Evolutionary conservation across 2,329 filamentous ascomycete genomes (phyloP), one percentile per base, ranked within the genome.

Genomic region (Fusarium siculi): DNA sequence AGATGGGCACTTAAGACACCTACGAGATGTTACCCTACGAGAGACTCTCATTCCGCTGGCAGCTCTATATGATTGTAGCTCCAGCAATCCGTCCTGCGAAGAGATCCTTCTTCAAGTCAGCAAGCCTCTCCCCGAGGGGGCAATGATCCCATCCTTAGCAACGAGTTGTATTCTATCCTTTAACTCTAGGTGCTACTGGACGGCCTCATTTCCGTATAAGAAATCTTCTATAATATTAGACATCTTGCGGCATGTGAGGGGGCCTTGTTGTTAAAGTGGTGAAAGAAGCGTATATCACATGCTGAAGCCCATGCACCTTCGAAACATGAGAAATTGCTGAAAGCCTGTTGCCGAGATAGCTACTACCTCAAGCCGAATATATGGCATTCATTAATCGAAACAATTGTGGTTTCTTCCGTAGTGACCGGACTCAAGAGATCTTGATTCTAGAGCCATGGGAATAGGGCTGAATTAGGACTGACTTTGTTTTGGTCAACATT

Each of bases 151-250:
- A 19, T 50, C 11, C 30, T 19, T 10, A 23, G 16, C 47, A 34
- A 34, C 30, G 21, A 34, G n/a, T 2, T 23, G 14, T 23, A 4
- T 34, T 19, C 11, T 21, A 50, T 34, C 16, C 0, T 50, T 19
- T 14, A 49, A 14, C n/a, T 34, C 18, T 18, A n/a, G 21, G 15
- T 9, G 11, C 47, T 4, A 11, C 15, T 16, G 0, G 9, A n/a
- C 9, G 10, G 14, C 9, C 14, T 30, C 14, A 4, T n/a, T 5
- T 11, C 16, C 3, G 16, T 8, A 6, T 0, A 49, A 18, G 4
- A 19, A 12, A 5, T 4, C 3, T 34, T 19, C 21, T 34, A 2
- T 14, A 14, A 0, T 32, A 50, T 19, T 50, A 9, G 5, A 3
- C 3, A 18, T 32, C n/a, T 32, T 7, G 7, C 9, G 10, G n/a